Evolutionary conservation across 2,329 filamentous ascomycete species (phyloP).

Genomic region (Colletotrichum agaves): DNA sequence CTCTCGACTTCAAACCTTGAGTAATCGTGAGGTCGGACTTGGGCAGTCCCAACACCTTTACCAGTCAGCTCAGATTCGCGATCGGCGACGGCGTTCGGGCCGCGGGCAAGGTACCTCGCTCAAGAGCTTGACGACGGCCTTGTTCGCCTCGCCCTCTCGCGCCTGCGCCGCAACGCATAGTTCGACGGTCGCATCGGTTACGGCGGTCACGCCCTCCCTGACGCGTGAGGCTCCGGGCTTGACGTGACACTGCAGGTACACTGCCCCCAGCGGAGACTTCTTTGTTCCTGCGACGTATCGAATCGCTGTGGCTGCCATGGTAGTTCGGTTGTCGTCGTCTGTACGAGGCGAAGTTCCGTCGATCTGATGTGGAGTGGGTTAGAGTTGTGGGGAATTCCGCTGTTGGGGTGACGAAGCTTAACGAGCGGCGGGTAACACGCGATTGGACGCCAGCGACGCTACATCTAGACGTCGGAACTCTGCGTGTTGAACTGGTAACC

Average conservation of each 20-base stretch:
- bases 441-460: neutral
- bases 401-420: neutral
- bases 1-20: slow-evolving; percentile 70
- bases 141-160: slow-evolving; percentile 75
- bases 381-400: slow-evolving; percentile 4
- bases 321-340: neutral
- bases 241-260: slow-evolving; percentile 74
- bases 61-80: neutral
- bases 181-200: slow-evolving; percentile 68
- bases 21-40: slow-evolving; percentile 72
- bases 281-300: slow-evolving; percentile 60
- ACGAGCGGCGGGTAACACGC: neutral
- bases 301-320: slow-evolving; percentile 45
- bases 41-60: slow-evolving; percentile 66
- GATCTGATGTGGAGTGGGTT: neutral
- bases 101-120: slow-evolving; percentile 58
- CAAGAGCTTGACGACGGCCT: slow-evolving; percentile 71
- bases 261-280: slow-evolving; percentile 55
- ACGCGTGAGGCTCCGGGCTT: slow-evolving; percentile 72
- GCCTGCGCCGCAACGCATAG: slow-evolving; percentile 74
- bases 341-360: neutral
- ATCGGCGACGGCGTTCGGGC: no score
- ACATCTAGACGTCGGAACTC: no score
- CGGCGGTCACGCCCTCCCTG: slow-evolving; percentile 68
- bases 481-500: no score